Base-by-base conservation (phyloP, 1,139 yeast genomes). In the Hansenula lynferdii region DNA sequence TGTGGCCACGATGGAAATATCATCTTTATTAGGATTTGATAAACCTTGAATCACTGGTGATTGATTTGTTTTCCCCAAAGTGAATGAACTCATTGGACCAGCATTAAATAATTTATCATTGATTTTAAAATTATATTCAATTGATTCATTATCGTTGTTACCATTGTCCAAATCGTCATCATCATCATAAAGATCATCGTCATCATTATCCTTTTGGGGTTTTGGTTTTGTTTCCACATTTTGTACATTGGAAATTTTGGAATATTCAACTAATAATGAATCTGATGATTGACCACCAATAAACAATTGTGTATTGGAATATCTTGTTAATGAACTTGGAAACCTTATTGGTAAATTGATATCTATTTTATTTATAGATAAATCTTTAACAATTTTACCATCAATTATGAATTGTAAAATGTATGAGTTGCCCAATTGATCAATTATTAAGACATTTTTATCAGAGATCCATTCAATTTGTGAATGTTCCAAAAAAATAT, bases 41-140 rank as follows among this genome's bases (percentile, higher is more conserved):
- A 83, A 66, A 38, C 86, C 85, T 41, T 80, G 75, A 25, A 75
- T 65, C 44, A 68, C 72, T 35, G 66, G 65, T 23, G 77, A 80
- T 1, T 75, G 68, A 1, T 87, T 71, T 28, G 75, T 69, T 39
- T 70, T 66, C 0, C 94, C 96, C 30, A 82, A 56, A 0, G 89
- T 72, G 47, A 89, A 72, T 34, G 80, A 77, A 3, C 86, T 70
- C 11, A 85, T 67, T 0, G 96, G 96, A 0, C 97, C 96, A 50
- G 76, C 69, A 50, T 82, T 85, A 3, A 70, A 56, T 19, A 90
- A 61, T 4, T 63, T 62, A 48, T 87, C 95, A 31, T 72, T 65
- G 11, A 67, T 49, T 14, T 61, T 58, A 37, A 77, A 73, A 36
- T 65, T 64, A 34, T 62, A 62, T 6, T 61, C 60, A 17, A 40